Base-by-base conservation (phyloP, 768 basidiomycete species). In the Mycena latifolia region DNA sequence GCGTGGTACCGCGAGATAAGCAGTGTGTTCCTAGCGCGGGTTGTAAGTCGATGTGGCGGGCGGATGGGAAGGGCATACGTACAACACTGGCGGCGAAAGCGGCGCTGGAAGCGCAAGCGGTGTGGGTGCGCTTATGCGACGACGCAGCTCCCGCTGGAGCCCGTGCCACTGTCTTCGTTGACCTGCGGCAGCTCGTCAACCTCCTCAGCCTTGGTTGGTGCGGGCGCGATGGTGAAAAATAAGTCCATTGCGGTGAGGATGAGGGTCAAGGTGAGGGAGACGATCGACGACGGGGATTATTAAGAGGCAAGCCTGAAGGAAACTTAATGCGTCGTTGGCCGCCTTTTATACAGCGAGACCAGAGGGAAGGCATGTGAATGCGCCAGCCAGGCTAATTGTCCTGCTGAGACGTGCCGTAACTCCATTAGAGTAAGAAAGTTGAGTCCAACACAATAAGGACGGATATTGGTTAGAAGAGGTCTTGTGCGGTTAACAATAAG, bases 141-240 rank as follows among this genome's bases (percentile, higher is more conserved):
- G 52, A 60, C 31, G 46, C 66, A 68, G 39, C 61, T 63, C 20
- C 61, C 66, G 37, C 57, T 60, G 61, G 66, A 54, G 37, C 66
- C 66, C 1, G 56, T 7, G 43, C 48, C n/a, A 47, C 52, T 55
- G 66, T 68, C 66, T 39, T 68, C 66, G 45, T 68, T 29, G 51
- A 68, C 61, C 18, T 55, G 41, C 15, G 66, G 66, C 15, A 47
- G 57, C 35, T 54, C 51, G 31, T 58, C 61, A 47, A 50, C 55
- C 31, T 68, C 66, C 20, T 56, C 61, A 27, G 39, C 17, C 47
- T 55, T 53, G 7, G 61, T 25, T 14, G 66, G 25, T 46, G 61
- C 37, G n/a, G 50, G 17, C 37, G 52, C 12, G 51, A 68, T 41
- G 61, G 60, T 67, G 61, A 58, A 52, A 55, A 67, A 68, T 39